Evolutionary conservation across 1,139 yeast genomes (phyloP).

Genomic region (Candida tunisiensis): DNA sequence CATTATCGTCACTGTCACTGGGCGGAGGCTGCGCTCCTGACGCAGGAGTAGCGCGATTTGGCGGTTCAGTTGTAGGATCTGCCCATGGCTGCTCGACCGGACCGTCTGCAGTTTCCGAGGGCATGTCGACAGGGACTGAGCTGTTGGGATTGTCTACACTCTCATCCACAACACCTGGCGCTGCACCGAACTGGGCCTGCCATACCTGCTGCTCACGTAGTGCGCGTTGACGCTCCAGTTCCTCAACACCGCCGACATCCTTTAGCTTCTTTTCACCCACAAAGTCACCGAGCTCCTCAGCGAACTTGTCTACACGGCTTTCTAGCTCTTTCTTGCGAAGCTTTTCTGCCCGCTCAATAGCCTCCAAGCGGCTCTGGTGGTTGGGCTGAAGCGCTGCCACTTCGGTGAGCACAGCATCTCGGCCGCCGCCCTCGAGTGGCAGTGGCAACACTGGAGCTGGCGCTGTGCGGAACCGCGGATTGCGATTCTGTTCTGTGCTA

Average conservation of each 20-base stretch:
- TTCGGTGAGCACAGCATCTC: constrained; percentile 68
- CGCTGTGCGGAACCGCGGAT: constrained; percentile 4
- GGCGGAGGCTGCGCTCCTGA: too few species aligned
- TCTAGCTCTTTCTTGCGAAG: constrained; percentile 58
- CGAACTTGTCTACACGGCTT: constrained; percentile 43
- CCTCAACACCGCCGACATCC: constrained; percentile 79
- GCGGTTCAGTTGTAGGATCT: too few species aligned
- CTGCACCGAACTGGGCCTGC: too few species aligned
- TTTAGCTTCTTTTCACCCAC: constrained; percentile 63
- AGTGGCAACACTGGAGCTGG: constrained; percentile 12
- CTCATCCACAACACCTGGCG: too few species aligned
- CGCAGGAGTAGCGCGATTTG: too few species aligned
- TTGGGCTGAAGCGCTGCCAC: constrained; percentile 69
- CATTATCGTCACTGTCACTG: too few species aligned
- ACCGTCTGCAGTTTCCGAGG: too few species aligned
- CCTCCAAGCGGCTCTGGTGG: constrained; percentile 72
- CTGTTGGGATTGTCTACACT: too few species aligned
- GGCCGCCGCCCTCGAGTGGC: constrained; percentile 27
- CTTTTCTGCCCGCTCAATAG: constrained; percentile 76
- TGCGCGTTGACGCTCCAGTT: constrained; percentile 53
- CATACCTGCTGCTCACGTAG: constrained; percentile 35
- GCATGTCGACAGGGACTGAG: too few species aligned
- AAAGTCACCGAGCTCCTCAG: constrained; percentile 75
- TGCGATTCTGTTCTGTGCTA: constrained; percentile 42
- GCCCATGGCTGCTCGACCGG: too few species aligned